Base-by-base conservation (phyloP, 805 yeast genomes). In the Pichia nakasei region DNA sequence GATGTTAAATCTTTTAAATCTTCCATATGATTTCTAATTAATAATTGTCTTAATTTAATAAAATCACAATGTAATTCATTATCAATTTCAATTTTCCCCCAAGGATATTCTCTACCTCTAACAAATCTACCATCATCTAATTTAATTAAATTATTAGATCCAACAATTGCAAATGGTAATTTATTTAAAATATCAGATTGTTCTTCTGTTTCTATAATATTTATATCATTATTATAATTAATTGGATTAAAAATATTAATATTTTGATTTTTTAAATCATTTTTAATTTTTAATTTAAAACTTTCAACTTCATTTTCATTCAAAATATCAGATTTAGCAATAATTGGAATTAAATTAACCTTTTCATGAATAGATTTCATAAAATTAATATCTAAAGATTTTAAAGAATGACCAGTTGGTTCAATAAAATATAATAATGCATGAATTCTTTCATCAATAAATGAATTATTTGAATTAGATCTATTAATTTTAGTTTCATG, bases 61-160 rank as follows among this genome's bases (percentile, higher is more conserved):
- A 91, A 93, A 66, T 91, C 98, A 63, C 88, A 84, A 63, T 93
- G 97, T 45, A 80, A 79, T 67, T 86, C 93, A 63, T 93, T 91
- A 63, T 88, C 97, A 54, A 93, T 89, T 67, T 93, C 97, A 56
- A 93, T 84, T 20, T 84, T 73, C 53, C 97, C 97, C 98, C 98
- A 93, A 49, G 97, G 97, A 63, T 91, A 91, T 49, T 76, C 69
- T 67, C 98, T 84, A 53, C 96, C 97, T 64, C 97, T 80, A 37
- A 89, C 94, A 20, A 59, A 49, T 61, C 85, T 75, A 35, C 96
- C 96, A 58, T 85, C 93, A 36, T 73, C 61, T 38, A 75, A 72
- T 54, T 80, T 80, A 31, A 84, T 80, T 50, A 78, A 79, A 47
- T 69, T 67, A 20, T 93, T 85, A 20, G 97, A 86, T 20, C 97